Evolutionary conservation across 345 rosid species (phyloP), one percentile per base, ranked within the genome.

Genomic region (Cardamine resedifolia): DNA sequence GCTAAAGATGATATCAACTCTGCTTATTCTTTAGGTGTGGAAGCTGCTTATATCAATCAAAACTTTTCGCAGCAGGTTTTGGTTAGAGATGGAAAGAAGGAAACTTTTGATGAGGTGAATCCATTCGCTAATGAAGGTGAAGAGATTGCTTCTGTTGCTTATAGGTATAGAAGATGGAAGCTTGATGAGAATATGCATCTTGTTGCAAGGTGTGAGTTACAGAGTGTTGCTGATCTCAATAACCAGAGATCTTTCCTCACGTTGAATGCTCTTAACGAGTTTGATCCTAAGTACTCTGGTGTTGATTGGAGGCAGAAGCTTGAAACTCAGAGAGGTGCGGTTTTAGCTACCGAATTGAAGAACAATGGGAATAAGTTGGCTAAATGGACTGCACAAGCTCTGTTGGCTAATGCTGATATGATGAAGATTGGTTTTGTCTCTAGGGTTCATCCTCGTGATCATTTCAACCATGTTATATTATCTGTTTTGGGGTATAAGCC

Each of bases 391-490:
- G 92, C 98, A 0, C 99, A 96, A 68, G 96, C 99, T 5, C 77
- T 96, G 38, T 56, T 96, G 82, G 97, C 88, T 1, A 86, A 82
- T 84, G 97, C 97, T 0, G 99, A 96, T 83, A 70, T 88, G 88
- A 96, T 96, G 99, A 96, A 96, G 80, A 79, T 96, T 64, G 98
- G 99, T 0, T 92, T 85, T 84, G 99, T 92, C 58, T 92, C 99
- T 0, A 83, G 99, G 74, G 98, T 96, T 59, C 98, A 96, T 79
- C 99, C 99, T 16, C 90, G 98, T 66, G 98, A 96, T 84, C 99
- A 91, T 69, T 92, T 82, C 30, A 96, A 96, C 82, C 99, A 96
- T 78, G 98, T 90, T 8, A 92, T 92, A 76, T 68, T 96, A 64
- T 94, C 95, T 43, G 90, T 92, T 77, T 79, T 86, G 73, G 98